Evolutionary conservation across 78 protist genomes (phyloP).

Genomic region (Ministeria vibrans): DNA sequence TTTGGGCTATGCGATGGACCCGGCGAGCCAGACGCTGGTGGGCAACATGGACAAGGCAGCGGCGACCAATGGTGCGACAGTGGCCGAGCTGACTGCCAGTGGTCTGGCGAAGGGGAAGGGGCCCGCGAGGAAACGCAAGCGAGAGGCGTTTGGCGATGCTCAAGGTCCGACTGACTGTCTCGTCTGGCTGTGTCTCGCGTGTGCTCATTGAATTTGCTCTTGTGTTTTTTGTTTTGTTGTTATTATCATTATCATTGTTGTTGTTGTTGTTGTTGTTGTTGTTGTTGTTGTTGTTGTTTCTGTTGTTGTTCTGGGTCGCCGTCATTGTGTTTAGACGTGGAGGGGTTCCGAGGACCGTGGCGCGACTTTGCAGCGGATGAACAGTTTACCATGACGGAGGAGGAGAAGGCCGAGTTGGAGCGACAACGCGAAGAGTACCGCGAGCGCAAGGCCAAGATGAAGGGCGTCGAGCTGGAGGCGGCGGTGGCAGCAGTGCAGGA

Average conservation of each 20-base stretch:
- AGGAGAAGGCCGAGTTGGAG: slow-evolving; percentile 4
- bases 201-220: background rate
- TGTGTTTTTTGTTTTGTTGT: background rate
- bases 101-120: too few species aligned
- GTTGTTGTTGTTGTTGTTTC: background rate
- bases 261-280: background rate
- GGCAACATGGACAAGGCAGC: too few species aligned
- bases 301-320: background rate
- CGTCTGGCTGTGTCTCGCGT: too few species aligned
- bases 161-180: too few species aligned
- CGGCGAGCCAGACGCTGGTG: too few species aligned
- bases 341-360: background rate
- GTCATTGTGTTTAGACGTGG: background rate
- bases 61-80: too few species aligned
- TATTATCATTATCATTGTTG: background rate
- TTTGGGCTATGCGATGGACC: too few species aligned
- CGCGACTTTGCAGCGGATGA: background rate
- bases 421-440: background rate
- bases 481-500: background rate
- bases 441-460: background rate
- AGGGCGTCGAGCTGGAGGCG: background rate
- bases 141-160: too few species aligned
- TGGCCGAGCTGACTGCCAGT: too few species aligned
- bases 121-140: too few species aligned
- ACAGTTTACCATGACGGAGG: background rate